Conservation (phyloP, 2,329 filamentous ascomycete species). For the Cladosporium oxysporum region DNA sequence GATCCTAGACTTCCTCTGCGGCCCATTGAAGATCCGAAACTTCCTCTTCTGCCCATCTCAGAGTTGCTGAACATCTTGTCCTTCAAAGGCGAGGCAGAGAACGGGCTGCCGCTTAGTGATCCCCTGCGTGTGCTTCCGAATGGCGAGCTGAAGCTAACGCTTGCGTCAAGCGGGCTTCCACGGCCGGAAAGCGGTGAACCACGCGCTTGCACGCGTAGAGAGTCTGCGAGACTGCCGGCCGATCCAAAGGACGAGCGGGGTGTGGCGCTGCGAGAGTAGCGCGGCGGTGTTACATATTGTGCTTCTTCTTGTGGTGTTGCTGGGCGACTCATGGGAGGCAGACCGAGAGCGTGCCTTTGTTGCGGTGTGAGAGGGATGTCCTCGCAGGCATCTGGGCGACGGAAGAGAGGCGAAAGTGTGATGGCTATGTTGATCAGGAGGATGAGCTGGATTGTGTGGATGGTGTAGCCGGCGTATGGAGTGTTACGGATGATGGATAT, state of each 20-base stretch:
- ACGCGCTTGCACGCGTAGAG: slow-evolving; percentile 36
- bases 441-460: slow-evolving; percentile 57
- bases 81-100: slow-evolving; percentile 56
- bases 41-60: slow-evolving; percentile 41
- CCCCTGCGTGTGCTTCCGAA: slow-evolving; percentile 13
- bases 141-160: slow-evolving; percentile 2
- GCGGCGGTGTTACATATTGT: slow-evolving; percentile 80
- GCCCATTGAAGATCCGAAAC: slow-evolving; percentile 55
- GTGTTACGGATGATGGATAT: slow-evolving; percentile 10
- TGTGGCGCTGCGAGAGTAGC: slow-evolving; percentile 75
- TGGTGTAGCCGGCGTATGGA: slow-evolving; percentile 43
- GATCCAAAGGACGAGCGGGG: slow-evolving; percentile 52
- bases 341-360: slow-evolving; percentile 80
- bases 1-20: slow-evolving; percentile 57
- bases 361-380: slow-evolving; percentile 91
- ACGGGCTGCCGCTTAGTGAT: slow-evolving; percentile 21
- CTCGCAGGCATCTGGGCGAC: slow-evolving; percentile 71
- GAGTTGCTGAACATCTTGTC: slow-evolving; percentile 63
- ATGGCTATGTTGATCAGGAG: slow-evolving; percentile 63
- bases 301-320: slow-evolving; percentile 67
- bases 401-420: slow-evolving; percentile 71
- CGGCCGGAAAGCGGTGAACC: slow-evolving; percentile 61
- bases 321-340: slow-evolving; percentile 66
- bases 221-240: slow-evolving; percentile 50
- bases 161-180: slow-evolving; percentile 34